Conservation (phyloP, 371 early-diverging fungal species). For the Apophysomyces elegans region DNA sequence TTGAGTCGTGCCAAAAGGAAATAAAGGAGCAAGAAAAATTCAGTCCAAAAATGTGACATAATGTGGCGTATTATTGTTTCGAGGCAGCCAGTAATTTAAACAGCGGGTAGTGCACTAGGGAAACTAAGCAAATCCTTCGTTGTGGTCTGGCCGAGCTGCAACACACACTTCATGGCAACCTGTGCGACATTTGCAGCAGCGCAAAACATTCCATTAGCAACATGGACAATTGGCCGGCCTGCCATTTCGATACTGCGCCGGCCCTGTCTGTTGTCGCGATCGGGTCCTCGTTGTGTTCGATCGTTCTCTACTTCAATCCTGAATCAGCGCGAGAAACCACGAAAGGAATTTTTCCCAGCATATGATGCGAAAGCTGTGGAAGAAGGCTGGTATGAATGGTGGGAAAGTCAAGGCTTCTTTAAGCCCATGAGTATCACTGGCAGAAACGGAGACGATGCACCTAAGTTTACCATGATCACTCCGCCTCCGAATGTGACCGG, state of each 20-base stretch:
- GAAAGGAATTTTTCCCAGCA: constrained; percentile 28
- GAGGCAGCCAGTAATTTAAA: too few relatives aligned
- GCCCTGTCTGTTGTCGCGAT: not conserved
- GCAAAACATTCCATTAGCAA: not conserved
- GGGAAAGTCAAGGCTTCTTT: constrained; percentile 61
- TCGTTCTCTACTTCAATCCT: not conserved
- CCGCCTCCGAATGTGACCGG: constrained; percentile 99
- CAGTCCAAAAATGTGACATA: too few relatives aligned
- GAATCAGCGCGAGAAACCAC: constrained; percentile 21
- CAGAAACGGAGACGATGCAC: constrained; percentile 14
- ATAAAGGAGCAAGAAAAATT: too few relatives aligned
- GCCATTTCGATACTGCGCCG: not conserved
- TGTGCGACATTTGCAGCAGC: constrained; percentile 4
- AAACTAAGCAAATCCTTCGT: too few relatives aligned
- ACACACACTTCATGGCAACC: not conserved
- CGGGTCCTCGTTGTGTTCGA: not conserved
- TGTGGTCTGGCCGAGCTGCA: not conserved
- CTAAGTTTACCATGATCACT: constrained; percentile 73
- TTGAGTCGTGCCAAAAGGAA: too few relatives aligned
- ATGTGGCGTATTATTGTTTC: too few relatives aligned
- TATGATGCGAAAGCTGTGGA: constrained; percentile 57
- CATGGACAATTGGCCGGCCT: not conserved
- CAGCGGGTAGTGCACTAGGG: too few relatives aligned
- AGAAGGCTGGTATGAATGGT: constrained; percentile 76
- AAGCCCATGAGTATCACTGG: constrained; percentile 23